phyloP scores from a whole-genome alignment of 805 yeast genomes.

The Clavispora phyllophila region DNA sequence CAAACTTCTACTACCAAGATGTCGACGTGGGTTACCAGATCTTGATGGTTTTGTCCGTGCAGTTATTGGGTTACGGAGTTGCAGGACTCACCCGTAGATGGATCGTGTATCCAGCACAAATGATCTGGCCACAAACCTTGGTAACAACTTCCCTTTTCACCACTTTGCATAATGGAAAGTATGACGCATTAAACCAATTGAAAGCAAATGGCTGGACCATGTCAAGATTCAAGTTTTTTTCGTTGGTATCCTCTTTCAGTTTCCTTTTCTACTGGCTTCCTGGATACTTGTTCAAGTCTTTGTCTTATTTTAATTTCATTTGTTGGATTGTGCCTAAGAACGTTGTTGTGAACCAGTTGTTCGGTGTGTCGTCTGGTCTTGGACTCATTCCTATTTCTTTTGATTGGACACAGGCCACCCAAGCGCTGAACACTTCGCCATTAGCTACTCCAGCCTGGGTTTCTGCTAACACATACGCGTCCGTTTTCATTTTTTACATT shows the following conservation, averaged over 20 bases:
- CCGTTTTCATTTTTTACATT: constrained; percentile 15
- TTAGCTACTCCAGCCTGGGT: constrained; percentile 16
- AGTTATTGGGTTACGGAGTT: constrained; percentile 23
- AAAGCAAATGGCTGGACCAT: constrained; percentile 15
- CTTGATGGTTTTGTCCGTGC: constrained; percentile 26
- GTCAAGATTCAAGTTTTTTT: constrained; percentile 16
- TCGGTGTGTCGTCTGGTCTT: constrained; percentile 9
- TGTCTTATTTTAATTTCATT: constrained; percentile 7
- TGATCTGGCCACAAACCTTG: constrained; percentile 16
- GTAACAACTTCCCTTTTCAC: constrained; percentile 18
- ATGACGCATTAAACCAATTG: constrained; percentile 7
- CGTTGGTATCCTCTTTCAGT: constrained; percentile 5
- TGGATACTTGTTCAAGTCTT: constrained; percentile 8
- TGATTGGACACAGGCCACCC: constrained; percentile 17
- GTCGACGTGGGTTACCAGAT: constrained; percentile 21
- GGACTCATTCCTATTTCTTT: constrained; percentile 12
- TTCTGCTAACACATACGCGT: constrained; percentile 15
- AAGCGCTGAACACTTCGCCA: constrained; percentile 15
- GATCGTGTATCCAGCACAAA: constrained; percentile 11
- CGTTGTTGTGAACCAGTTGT: constrained; percentile 10
- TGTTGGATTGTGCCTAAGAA: constrained; percentile 12
- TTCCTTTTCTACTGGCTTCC: constrained; percentile 14
- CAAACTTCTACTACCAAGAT: constrained; percentile 10
- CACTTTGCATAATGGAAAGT: constrained; percentile 10
- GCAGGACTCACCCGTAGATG: constrained; percentile 23